phyloP scores from a whole-genome alignment of 768 basidiomycete species.

The Naganishia friedmannii region DNA sequence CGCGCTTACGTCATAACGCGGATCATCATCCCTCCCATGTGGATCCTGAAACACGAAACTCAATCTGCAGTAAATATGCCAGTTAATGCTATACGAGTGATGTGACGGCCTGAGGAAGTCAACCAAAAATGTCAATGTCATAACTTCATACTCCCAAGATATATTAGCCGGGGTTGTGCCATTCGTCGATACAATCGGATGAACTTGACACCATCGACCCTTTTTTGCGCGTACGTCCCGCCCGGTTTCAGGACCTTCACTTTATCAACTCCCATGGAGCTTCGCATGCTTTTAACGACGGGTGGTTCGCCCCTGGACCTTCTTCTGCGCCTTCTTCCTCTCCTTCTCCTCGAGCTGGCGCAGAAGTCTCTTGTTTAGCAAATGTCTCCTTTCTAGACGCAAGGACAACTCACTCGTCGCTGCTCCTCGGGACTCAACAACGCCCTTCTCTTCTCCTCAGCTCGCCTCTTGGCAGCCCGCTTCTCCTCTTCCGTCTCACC shows the following conservation, averaged over 20 bases:
- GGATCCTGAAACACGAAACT: too few relatives aligned
- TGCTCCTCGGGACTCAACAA: constrained; percentile 46
- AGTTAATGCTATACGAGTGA: too few relatives aligned
- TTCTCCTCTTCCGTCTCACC: constrained; percentile 48
- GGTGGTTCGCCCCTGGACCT: constrained; percentile 39
- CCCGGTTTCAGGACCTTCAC: not conserved
- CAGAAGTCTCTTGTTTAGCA: constrained; percentile 13
- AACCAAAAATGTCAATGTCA: not conserved
- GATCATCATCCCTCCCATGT: too few relatives aligned
- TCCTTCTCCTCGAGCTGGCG: constrained; percentile 50
- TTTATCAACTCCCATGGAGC: not conserved
- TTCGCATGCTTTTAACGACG: not conserved
- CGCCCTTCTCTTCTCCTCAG: constrained; percentile 38
- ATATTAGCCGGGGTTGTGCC: not conserved
- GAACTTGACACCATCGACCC: not conserved
- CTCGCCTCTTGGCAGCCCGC: constrained; percentile 44
- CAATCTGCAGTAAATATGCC: too few relatives aligned
- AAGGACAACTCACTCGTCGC: constrained; percentile 38
- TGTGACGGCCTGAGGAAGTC: too few relatives aligned
- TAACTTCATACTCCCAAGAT: constrained; percentile 14
- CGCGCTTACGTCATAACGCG: too few relatives aligned
- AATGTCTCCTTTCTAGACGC: constrained; percentile 9
- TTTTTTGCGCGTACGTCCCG: not conserved
- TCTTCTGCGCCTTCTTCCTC: constrained; percentile 46
- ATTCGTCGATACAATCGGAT: constrained; percentile 7